Conservation (phyloP, 1,139 yeast genomes). For the Blastobotrys aristatus region DNA sequence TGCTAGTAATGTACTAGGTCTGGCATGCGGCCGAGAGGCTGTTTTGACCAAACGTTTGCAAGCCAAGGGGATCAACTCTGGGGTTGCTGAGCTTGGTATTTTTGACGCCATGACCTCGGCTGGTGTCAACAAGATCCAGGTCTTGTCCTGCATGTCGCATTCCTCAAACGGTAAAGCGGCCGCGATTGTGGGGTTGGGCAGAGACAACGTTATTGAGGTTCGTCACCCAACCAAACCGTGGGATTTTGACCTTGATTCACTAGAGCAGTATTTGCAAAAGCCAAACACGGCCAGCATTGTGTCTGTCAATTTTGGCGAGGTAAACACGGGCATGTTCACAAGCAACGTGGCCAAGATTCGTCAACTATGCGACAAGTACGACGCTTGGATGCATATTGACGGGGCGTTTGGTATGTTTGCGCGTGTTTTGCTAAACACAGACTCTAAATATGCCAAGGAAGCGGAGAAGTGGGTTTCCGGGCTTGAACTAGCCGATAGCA, state of each 20-base stretch:
- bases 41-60: slow-evolving; percentile 11
- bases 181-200: slow-evolving; percentile 28
- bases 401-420: slow-evolving; percentile 29
- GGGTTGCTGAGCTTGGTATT: slow-evolving; percentile 17
- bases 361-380: slow-evolving; percentile 24
- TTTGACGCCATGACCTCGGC: slow-evolving; percentile 18
- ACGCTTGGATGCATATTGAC: slow-evolving; percentile 31
- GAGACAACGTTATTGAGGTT: slow-evolving; percentile 18
- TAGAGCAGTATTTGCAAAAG: slow-evolving; percentile 17
- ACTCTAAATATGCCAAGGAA: slow-evolving; percentile 12
- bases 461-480: slow-evolving; percentile 21
- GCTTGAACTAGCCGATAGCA: slow-evolving; percentile 28
- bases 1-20: slow-evolving; percentile 26
- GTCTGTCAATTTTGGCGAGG: slow-evolving; percentile 28
- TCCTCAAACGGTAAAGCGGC: slow-evolving; percentile 27
- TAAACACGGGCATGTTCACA: slow-evolving; percentile 28
- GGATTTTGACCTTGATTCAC: slow-evolving; percentile 22
- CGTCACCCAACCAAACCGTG: slow-evolving; percentile 19
- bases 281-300: slow-evolving; percentile 20
- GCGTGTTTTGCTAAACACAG: slow-evolving; percentile 18
- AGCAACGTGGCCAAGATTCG: slow-evolving; percentile 18
- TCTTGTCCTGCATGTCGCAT: slow-evolving; percentile 24
- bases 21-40: slow-evolving; percentile 26
- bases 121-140: slow-evolving; percentile 22
- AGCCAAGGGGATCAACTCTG: not conserved